Evolutionary conservation across 2,329 filamentous ascomycete species (phyloP).

Genomic region (Phyllosticta citribraziliensis): DNA sequence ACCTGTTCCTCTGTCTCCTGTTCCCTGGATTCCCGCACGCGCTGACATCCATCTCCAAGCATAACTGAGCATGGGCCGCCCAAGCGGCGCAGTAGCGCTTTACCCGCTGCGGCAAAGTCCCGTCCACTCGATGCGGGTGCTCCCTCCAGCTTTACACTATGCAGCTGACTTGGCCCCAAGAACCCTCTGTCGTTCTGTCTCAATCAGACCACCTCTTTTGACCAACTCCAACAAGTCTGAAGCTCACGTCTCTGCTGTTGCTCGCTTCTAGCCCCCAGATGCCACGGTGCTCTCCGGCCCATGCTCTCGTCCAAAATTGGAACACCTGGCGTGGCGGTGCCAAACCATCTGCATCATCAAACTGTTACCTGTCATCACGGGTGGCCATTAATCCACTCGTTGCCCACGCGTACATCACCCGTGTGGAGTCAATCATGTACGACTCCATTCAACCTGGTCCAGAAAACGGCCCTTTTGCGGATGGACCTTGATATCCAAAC

Average conservation of each 20-base stretch:
- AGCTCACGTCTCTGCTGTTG: background rate
- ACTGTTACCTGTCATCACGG: background rate
- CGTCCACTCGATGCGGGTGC: background rate
- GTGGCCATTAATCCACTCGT: background rate
- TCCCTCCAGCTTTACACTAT: slow-evolving; percentile 50
- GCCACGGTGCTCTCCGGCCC: background rate
- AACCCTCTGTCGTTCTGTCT: slow-evolving; percentile 59
- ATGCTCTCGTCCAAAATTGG: background rate
- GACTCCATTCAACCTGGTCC: background rate
- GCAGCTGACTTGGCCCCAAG: slow-evolving; percentile 71
- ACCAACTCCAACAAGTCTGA: slow-evolving; percentile 9
- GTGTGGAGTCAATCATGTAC: background rate
- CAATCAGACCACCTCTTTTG: background rate
- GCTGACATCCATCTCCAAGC: background rate
- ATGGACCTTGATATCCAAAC: background rate
- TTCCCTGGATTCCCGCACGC: background rate
- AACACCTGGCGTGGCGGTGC: background rate
- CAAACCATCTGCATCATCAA: background rate
- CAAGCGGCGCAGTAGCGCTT: background rate
- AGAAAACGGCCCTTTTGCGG: background rate
- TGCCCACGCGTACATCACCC: background rate
- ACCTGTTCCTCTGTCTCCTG: background rate
- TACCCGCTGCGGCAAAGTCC: background rate
- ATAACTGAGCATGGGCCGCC: background rate
- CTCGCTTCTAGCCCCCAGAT: background rate